phyloP scores from a whole-genome alignment of 2,329 filamentous ascomycete species.

The Apiospora pterosperma region DNA sequence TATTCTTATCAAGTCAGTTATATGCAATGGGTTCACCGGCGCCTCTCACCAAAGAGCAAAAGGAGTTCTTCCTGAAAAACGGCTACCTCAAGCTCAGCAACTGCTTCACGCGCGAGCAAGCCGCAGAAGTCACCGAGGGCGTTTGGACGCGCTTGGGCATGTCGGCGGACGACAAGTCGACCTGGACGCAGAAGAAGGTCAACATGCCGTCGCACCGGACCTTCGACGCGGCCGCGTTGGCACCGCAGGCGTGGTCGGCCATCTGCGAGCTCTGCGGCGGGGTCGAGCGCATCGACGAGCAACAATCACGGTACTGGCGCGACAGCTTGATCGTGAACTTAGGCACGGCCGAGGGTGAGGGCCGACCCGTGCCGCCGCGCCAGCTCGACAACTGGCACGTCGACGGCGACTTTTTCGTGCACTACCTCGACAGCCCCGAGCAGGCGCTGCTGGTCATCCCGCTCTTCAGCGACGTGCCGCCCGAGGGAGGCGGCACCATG shows the following conservation, averaged over 20 bases:
- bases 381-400: slow-evolving; percentile 62
- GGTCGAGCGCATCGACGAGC: slow-evolving; percentile 47
- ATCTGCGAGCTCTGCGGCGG: slow-evolving; percentile 66
- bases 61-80: slow-evolving; percentile 48
- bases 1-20: neutral
- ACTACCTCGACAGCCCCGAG: slow-evolving; percentile 68
- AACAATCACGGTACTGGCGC: slow-evolving; percentile 52
- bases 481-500: slow-evolving; percentile 61
- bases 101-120: slow-evolving; percentile 37
- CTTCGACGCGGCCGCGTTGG: slow-evolving; percentile 52
- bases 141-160: slow-evolving; percentile 67
- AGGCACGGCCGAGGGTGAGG: slow-evolving; percentile 51
- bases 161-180: slow-evolving; percentile 59
- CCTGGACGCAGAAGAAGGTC: slow-evolving; percentile 59
- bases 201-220: slow-evolving; percentile 62
- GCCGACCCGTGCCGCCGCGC: slow-evolving; percentile 45
- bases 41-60: slow-evolving; percentile 26
- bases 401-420: slow-evolving; percentile 70
- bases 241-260: slow-evolving; percentile 63
- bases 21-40: slow-evolving; percentile 20
- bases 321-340: slow-evolving; percentile 70
- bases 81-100: slow-evolving; percentile 51
- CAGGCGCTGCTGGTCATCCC: slow-evolving; percentile 67
- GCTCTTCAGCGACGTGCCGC: slow-evolving; percentile 60
- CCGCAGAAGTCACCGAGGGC: slow-evolving; percentile 30